Percentiles rank a stretch among this genome's conserved stretches.
Conservation (phyloP, 371 early-diverging fungal genomes). For the Apophysomyces variabilis region DNA sequence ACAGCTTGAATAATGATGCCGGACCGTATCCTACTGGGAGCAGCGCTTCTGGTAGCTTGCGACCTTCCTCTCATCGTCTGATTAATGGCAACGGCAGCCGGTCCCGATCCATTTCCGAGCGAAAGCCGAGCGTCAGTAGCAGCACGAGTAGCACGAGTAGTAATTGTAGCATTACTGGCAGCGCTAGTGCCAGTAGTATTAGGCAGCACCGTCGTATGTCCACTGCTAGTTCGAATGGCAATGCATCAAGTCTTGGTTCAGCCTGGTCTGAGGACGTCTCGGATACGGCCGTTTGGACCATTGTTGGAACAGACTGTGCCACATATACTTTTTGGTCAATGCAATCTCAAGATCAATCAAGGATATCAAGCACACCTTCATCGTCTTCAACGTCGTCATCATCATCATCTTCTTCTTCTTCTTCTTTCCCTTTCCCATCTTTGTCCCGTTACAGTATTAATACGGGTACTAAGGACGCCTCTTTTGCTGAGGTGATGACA, state of each 20-base stretch:
- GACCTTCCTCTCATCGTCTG: slow-evolving; percentile 18
- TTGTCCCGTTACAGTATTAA: slow-evolving; percentile 23
- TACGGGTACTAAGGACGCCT: background rate
- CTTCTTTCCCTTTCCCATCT: slow-evolving; percentile 16
- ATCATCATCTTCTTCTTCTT: background rate
- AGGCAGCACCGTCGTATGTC: background rate
- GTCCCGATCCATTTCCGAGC: slow-evolving; percentile 18
- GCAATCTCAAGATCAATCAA: slow-evolving; percentile 1
- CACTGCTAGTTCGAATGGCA: slow-evolving; percentile 22
- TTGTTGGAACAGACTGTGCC: slow-evolving; percentile 83
- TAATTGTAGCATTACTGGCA: slow-evolving; percentile 17
- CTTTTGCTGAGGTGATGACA: slow-evolving; percentile 17
- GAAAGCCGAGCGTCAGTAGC: slow-evolving; percentile 26
- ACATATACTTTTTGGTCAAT: slow-evolving; percentile 74
- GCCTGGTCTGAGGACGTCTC: slow-evolving; percentile 85
- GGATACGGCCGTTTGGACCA: slow-evolving; percentile 88
- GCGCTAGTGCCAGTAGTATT: slow-evolving; percentile 12
- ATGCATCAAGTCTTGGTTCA: slow-evolving; percentile 29
- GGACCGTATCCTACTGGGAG: background rate
- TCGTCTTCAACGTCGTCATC: slow-evolving; percentile 15
- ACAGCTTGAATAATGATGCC: slow-evolving; percentile 21
- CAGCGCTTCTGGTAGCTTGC: background rate
- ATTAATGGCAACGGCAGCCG: slow-evolving; percentile 8
- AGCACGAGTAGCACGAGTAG: slow-evolving; percentile 24
- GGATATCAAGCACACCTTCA: slow-evolving; percentile 6